Evolutionary conservation across 2,329 filamentous ascomycete genomes (phyloP).

Genomic region (Claviceps sp.): DNA sequence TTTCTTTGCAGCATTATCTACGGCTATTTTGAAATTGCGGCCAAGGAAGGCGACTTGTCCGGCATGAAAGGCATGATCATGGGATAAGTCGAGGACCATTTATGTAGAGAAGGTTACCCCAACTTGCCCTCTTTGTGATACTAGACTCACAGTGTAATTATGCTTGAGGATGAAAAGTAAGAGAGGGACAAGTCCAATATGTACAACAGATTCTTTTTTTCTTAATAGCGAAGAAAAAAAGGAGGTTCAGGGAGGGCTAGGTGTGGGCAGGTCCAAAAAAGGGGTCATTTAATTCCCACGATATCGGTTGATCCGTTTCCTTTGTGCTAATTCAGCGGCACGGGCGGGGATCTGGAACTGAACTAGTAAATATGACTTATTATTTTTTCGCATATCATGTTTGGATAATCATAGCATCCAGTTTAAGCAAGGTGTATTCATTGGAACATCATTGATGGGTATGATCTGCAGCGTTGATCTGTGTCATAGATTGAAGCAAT

Average conservation of each 20-base stretch:
- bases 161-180: not conserved
- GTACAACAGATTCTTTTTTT: constrained; percentile 6
- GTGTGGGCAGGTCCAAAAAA: constrained; percentile 2
- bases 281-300: not conserved
- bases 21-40: constrained; percentile 97
- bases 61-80: constrained; percentile 66
- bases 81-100: constrained; percentile 33
- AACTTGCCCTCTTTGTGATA: not conserved
- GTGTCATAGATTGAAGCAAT: too few species aligned
- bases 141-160: not conserved
- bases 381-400: not conserved
- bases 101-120: not conserved
- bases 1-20: constrained; percentile 69
- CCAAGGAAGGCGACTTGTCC: constrained; percentile 91
- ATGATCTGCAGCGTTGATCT: too few species aligned
- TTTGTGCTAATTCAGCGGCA: not conserved
- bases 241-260: not conserved
- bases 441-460: too few species aligned
- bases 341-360: not conserved
- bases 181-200: not conserved
- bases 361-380: too few species aligned
- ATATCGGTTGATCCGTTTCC: not conserved
- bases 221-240: not conserved
- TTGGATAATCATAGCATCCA: not conserved
- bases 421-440: too few species aligned